A percentile compares a stretch with the other conserved stretches of the same genome.
Evolutionary conservation across 2,329 filamentous ascomycete genomes (phyloP).

Genomic region (Aaosphaeria arxii): DNA sequence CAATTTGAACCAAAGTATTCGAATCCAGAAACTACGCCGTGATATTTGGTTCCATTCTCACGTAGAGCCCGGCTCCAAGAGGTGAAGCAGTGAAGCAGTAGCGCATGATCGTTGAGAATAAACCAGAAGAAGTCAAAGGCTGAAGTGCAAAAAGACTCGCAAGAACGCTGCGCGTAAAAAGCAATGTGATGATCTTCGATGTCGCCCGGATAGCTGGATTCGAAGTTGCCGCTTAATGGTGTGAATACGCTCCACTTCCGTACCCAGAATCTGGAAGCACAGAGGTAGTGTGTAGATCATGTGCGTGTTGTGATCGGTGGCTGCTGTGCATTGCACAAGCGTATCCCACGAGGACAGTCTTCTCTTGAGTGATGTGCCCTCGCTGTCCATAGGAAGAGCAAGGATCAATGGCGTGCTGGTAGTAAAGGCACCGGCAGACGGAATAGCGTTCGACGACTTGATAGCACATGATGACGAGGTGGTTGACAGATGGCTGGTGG

Average conservation of each 20-base stretch:
- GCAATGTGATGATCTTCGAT: too few relatives aligned
- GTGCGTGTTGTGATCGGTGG: constrained; percentile 19
- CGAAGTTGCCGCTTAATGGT: too few relatives aligned
- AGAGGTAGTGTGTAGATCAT: constrained; percentile 10
- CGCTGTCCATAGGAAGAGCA: constrained; percentile 72
- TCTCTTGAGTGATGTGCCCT: constrained; percentile 69
- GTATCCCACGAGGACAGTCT: constrained; percentile 79
- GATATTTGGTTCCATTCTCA: constrained; percentile 9
- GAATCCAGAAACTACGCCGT: constrained; percentile 7
- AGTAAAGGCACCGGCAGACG: constrained; percentile 84
- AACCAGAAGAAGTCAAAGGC: too few relatives aligned
- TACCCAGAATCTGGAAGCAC: constrained; percentile 29
- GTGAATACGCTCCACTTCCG: constrained; percentile 19
- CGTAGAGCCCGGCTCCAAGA: constrained; percentile 22
- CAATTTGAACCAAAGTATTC: constrained; percentile 14
- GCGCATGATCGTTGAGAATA: too few relatives aligned
- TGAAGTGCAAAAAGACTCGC: too few relatives aligned
- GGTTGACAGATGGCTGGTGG: not conserved
- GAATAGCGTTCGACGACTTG: constrained; percentile 83
- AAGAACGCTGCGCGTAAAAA: too few relatives aligned
- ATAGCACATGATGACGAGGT: constrained; percentile 66
- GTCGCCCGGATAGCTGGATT: too few relatives aligned
- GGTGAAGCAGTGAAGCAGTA: constrained; percentile 7
- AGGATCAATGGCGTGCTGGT: constrained; percentile 80
- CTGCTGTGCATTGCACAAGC: constrained; percentile 61